Evolutionary conservation across 2,329 filamentous ascomycete genomes (phyloP).

Genomic region (Elsinoe ampelina): DNA sequence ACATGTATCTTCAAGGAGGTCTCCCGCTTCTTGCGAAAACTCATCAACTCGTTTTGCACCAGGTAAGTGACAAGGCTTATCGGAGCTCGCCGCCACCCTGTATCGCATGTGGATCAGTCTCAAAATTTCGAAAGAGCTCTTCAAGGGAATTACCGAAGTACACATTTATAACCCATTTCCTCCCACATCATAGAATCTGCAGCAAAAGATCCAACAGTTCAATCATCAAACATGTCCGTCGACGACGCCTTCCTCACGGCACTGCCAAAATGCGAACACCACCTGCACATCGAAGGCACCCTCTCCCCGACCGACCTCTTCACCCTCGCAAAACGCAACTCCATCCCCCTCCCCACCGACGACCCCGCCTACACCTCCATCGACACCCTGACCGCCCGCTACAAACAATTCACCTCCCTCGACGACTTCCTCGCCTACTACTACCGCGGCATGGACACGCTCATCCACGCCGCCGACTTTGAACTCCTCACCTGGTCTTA

Average conservation of each 20-base stretch:
- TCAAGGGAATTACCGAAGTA: too few species aligned
- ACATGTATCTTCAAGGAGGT: too few species aligned
- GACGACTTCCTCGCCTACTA: conserved; percentile 74
- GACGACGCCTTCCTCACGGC: conserved; percentile 52
- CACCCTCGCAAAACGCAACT: conserved; percentile 57
- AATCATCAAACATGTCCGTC: conserved; percentile 29
- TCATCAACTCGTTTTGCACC: not conserved
- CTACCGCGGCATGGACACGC: conserved; percentile 64
- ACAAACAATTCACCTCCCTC: conserved; percentile 58
- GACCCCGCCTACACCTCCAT: conserved; percentile 56
- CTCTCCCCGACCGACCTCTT: conserved; percentile 63
- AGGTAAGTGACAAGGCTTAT: not conserved
- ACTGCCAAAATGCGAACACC: conserved; percentile 73
- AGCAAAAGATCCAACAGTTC: conserved; percentile 28
- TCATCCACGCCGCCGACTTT: conserved; percentile 58
- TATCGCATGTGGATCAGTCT: not conserved
- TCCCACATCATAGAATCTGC: not conserved
- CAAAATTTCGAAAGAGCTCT: not conserved
- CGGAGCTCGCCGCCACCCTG: not conserved
- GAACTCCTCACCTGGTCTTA: conserved; percentile 64
- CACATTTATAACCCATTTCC: not conserved
- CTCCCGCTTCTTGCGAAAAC: not conserved
- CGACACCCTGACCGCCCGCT: conserved; percentile 52
- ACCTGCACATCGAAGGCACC: conserved; percentile 70
- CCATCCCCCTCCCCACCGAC: conserved; percentile 45